phyloP scores from a whole-genome alignment of 192 early-diverging fungal species.

The Linderina pennispora region DNA sequence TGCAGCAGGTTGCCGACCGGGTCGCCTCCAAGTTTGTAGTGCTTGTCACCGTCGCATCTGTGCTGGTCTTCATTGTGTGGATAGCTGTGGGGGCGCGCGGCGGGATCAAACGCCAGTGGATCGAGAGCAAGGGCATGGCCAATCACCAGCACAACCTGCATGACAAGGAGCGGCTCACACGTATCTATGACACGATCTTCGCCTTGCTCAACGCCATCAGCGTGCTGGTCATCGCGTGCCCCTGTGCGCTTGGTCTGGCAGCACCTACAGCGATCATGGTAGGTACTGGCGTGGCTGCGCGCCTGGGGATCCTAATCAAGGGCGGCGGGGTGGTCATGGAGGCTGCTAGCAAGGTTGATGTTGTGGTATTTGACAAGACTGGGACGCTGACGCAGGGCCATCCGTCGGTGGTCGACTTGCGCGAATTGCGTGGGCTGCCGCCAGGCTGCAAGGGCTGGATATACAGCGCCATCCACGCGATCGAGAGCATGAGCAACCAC shows the following conservation, averaged over 20 bases:
- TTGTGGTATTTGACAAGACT: slow-evolving; percentile 97
- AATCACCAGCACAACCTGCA: slow-evolving; percentile 14
- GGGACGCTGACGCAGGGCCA: slow-evolving; percentile 87
- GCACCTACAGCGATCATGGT: slow-evolving; percentile 98
- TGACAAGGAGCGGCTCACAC: not conserved
- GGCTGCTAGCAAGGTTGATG: slow-evolving; percentile 69
- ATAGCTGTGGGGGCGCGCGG: slow-evolving; percentile 41
- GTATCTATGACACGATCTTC: slow-evolving; percentile 47
- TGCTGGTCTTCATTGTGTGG: slow-evolving; percentile 79
- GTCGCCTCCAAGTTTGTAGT: slow-evolving; percentile 95
- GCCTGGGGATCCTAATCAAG: slow-evolving; percentile 92
- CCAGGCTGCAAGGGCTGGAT: slow-evolving; percentile 29
- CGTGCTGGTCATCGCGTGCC: slow-evolving; percentile 95
- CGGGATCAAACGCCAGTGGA: slow-evolving; percentile 18
- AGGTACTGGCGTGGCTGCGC: slow-evolving; percentile 89
- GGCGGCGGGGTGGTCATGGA: slow-evolving; percentile 79
- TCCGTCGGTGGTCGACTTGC: slow-evolving; percentile 48
- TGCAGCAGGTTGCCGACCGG: slow-evolving; percentile 84
- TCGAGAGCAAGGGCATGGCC: slow-evolving; percentile 40
- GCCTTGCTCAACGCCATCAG: slow-evolving; percentile 66
- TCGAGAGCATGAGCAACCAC: slow-evolving; percentile 82
- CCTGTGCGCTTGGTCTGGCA: slow-evolving; percentile 91
- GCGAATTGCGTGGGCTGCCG: slow-evolving; percentile 1
- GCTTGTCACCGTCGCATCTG: slow-evolving; percentile 62
- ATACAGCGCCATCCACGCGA: slow-evolving; percentile 57